These are phyloP conservation scores for Arabis alpina DNA, from an alignment of 345 rosid species.

Conservation along the genomic window DNA sequence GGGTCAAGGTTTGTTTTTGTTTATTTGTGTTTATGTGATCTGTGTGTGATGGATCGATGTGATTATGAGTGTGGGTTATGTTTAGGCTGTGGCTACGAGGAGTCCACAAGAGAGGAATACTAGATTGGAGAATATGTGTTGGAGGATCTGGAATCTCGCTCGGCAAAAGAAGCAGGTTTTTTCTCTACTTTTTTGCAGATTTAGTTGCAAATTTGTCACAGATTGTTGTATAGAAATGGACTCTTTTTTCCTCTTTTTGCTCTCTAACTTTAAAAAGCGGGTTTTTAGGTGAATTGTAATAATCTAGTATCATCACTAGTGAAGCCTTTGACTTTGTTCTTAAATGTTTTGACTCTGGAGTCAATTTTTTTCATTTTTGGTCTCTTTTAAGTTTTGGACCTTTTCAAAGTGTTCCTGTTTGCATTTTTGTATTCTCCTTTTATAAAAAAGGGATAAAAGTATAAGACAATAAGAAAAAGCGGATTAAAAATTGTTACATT, in stretches of 20 bases:
- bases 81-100: constrained; percentile 93
- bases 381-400: constrained; percentile 3
- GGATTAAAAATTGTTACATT: not conserved
- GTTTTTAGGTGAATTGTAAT: not conserved
- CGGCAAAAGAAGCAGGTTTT: constrained; percentile 97
- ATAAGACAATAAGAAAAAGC: not conserved
- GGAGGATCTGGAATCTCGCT: constrained; percentile 99
- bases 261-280: not conserved
- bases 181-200: not conserved
- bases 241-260: not conserved
- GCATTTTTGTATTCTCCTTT: not conserved
- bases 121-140: constrained; percentile 98
- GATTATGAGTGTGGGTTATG: too few species aligned
- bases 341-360: constrained; percentile 22
- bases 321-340: constrained; percentile 31
- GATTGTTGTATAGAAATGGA: not conserved
- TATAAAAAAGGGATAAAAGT: not conserved
- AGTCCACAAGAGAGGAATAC: constrained; percentile 99
- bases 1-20: constrained; percentile 55
- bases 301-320: constrained; percentile 7
- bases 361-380: constrained; percentile 9
- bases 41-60: not conserved
- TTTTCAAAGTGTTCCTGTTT: constrained; percentile 13
- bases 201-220: not conserved
- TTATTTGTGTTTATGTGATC: not conserved